Base-by-base conservation (phyloP, 768 basidiomycete genomes). In the Calocybe cyanea region DNA sequence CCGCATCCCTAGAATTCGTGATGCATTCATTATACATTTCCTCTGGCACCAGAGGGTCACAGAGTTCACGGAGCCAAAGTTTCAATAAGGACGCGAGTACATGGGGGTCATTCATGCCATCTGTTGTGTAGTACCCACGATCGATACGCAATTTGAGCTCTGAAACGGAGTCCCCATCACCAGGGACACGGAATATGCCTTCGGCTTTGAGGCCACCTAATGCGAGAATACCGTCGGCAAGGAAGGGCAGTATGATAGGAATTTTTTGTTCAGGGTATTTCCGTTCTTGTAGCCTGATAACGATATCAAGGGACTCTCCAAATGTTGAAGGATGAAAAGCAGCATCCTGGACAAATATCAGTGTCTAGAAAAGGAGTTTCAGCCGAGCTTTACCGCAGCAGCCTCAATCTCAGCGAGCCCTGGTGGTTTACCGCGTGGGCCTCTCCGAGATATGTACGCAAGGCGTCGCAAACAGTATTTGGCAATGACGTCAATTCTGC, bases 321-420 rank as follows among this genome's bases (percentile, higher is more conserved):
- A 96, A 97, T 1, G 88, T 92, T 1, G 91, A 93, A 0, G 93
- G 92, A 52, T 93, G 88, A 69, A 96, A 97, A 7, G 94, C 92
- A 20, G 92, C 92, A 56, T 93, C 91, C 80, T 89, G 56, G 41
- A 39, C 7, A 42, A 23, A 8, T n/a, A 45, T 57, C 42, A 53
- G 50, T 42, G 41, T 13, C 35, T 40, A 25, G n/a, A 36, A 44
- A 31, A 40, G 46, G 7, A 38, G 32, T 15, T 36, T 21, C 13
- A 34, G 34, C 37, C 41, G 36, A 24, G 24, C 68, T 80, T 55
- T 51, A 86, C 87, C 46, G 88, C 86, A 17, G 93, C 93, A 2
- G 86, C 90, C 68, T 95, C 92, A 46, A 97, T 95, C 66, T 97
- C 94, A 8, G 83, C 75, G 18, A 81, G 66, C 1, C 81, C 79